Conservation (phyloP, 768 basidiomycete species). For the Hericium erinaceus region DNA sequence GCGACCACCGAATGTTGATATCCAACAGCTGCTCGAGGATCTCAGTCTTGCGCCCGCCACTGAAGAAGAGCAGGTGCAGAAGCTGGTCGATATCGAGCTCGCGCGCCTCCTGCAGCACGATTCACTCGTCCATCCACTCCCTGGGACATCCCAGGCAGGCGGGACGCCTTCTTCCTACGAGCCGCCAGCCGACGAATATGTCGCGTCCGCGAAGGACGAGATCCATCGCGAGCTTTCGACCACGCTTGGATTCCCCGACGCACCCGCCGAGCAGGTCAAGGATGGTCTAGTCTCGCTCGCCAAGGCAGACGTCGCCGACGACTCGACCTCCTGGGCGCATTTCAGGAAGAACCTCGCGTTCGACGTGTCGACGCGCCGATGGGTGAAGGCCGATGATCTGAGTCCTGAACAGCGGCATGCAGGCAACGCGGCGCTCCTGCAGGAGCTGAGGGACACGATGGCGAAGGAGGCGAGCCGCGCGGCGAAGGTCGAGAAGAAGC, state of each 20-base stretch:
- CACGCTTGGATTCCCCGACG: slow-evolving; percentile 77
- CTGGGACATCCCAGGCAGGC: slow-evolving; percentile 76
- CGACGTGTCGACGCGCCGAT: slow-evolving; percentile 43
- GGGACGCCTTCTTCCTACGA: slow-evolving; percentile 58
- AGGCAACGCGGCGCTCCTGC: slow-evolving; percentile 55
- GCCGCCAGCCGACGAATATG: slow-evolving; percentile 67
- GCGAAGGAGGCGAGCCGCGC: slow-evolving; percentile 73
- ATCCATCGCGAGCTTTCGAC: slow-evolving; percentile 78
- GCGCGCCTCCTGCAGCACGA: slow-evolving; percentile 79
- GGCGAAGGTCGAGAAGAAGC: slow-evolving; percentile 83
- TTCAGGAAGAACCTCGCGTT: slow-evolving; percentile 55
- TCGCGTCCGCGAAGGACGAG: slow-evolving; percentile 57
- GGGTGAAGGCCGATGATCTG: slow-evolving; percentile 61
- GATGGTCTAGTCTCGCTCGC: slow-evolving; percentile 62
- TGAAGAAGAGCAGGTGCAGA: slow-evolving; percentile 33
- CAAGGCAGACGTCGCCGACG: slow-evolving; percentile 52
- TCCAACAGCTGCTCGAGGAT: slow-evolving; percentile 49
- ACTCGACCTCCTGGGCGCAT: slow-evolving; percentile 62
- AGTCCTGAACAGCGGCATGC: slow-evolving; percentile 47
- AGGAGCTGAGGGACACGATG: slow-evolving; percentile 61
- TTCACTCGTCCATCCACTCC: slow-evolving; percentile 76
- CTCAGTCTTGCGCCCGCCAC: slow-evolving; percentile 35
- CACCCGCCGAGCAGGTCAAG: slow-evolving; percentile 68
- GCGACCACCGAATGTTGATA: slow-evolving; percentile 76
- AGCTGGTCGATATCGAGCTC: slow-evolving; percentile 70